Conservation (phyloP, 805 yeast genomes). For the Pichia cephalocereana region DNA sequence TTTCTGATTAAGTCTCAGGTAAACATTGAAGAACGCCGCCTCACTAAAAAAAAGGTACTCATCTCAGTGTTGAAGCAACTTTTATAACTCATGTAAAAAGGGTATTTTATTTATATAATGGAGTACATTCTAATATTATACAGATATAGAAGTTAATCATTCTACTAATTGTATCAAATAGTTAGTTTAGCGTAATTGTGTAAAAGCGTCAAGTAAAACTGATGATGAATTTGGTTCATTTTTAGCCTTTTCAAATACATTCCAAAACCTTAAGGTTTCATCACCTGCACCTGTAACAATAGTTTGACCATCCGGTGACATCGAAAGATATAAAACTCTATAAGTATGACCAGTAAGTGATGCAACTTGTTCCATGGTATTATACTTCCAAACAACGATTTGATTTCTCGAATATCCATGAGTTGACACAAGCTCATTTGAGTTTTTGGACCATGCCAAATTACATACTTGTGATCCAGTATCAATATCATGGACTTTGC, state of each 20-base stretch:
- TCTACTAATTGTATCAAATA: no score
- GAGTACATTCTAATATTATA: no score
- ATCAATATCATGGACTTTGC: constrained; percentile 67
- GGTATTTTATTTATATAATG: background rate
- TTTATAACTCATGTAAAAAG: background rate
- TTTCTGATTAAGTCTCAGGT: no score
- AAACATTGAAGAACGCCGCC: background rate
- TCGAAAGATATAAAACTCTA: constrained; percentile 78
- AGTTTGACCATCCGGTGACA: constrained; percentile 94
- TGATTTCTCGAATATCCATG: constrained; percentile 93
- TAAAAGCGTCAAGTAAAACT: constrained; percentile 63
- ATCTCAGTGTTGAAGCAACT: no score
- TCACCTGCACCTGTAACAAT: constrained; percentile 98
- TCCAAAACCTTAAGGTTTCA: constrained; percentile 94
- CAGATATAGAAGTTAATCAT: no score
- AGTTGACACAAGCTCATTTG: constrained; percentile 87
- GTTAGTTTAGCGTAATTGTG: constrained; percentile 46
- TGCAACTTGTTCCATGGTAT: constrained; percentile 86
- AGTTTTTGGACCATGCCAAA: constrained; percentile 83
- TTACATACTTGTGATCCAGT: constrained; percentile 97
- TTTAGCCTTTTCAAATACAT: constrained; percentile 74
- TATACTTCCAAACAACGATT: constrained; percentile 89
- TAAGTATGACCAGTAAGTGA: constrained; percentile 91
- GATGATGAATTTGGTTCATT: constrained; percentile 50
- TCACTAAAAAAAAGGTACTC: no score